Evolutionary conservation across 2,329 filamentous ascomycete species (phyloP).

Genomic region (Cordyceps farinosa): DNA sequence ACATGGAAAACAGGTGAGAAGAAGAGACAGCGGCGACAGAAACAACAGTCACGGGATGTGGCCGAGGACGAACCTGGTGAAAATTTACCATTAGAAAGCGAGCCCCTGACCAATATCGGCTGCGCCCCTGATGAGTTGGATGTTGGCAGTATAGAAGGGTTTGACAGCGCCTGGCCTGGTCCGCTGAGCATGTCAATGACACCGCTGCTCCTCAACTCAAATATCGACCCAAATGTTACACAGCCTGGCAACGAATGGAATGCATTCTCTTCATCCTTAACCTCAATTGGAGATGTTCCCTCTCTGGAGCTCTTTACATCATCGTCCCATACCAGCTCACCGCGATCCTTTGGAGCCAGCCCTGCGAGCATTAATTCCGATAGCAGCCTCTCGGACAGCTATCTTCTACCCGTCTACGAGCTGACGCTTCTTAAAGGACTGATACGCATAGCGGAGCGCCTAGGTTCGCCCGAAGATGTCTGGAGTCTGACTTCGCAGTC

Average conservation of each 20-base stretch:
- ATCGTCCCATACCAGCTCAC: constrained; percentile 10
- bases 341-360: constrained; percentile 23
- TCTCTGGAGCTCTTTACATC: constrained; percentile 3
- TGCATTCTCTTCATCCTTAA: background rate
- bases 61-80: background rate
- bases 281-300: background rate
- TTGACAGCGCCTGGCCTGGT: constrained; percentile 23
- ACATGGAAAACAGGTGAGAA: constrained; percentile 28
- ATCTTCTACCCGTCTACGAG: constrained; percentile 45
- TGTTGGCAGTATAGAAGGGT: constrained; percentile 20
- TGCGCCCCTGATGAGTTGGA: background rate
- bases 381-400: constrained; percentile 42
- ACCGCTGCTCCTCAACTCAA: constrained; percentile 19
- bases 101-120: background rate
- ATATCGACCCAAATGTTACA: background rate
- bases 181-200: constrained; percentile 21
- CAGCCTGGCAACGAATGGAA: background rate
- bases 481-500: constrained; percentile 47
- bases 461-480: constrained; percentile 39
- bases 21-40: constrained; percentile 30
- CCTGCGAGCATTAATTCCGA: constrained; percentile 23
- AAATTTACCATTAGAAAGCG: background rate
- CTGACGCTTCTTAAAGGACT: constrained; percentile 47
- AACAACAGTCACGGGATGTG: constrained; percentile 19
- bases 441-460: constrained; percentile 43